phyloP scores from a whole-genome alignment of 208 protist genomes.

The Endotrypanum monterogeii region DNA sequence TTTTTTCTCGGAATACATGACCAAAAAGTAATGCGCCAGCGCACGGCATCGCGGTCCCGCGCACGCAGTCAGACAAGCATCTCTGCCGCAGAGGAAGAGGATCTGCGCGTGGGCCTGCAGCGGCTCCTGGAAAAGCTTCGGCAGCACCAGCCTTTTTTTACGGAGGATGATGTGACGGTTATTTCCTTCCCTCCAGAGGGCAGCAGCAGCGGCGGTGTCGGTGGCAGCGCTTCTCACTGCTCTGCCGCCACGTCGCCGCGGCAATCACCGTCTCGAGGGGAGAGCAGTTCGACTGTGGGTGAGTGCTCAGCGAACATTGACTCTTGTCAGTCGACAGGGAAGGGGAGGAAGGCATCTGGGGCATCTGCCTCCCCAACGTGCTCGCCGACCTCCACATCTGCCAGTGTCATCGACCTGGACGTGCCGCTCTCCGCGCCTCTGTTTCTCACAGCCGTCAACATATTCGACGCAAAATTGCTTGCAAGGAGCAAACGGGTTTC shows the following conservation, averaged over 20 bases:
- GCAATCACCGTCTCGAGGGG: conserved; percentile 24
- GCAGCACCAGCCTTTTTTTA: conserved; percentile 65
- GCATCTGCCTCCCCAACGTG: background rate
- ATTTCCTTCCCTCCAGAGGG: conserved; percentile 60
- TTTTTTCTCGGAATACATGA: conserved; percentile 9
- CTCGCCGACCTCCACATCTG: background rate
- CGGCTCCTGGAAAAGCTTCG: conserved; percentile 64
- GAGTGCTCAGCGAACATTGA: background rate
- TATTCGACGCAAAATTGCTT: conserved; percentile 70
- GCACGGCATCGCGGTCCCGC: conserved; percentile 37
- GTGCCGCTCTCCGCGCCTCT: conserved; percentile 46
- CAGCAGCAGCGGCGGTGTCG: conserved; percentile 26
- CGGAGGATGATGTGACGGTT: conserved; percentile 77
- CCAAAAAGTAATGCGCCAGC: conserved; percentile 20
- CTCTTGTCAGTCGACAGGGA: background rate
- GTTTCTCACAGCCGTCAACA: conserved; percentile 65
- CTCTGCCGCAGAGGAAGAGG: conserved; percentile 38
- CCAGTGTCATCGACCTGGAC: conserved; percentile 53
- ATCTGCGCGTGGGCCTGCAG: conserved; percentile 53
- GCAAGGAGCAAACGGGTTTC: conserved; percentile 57
- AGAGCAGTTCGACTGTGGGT: conserved; percentile 15
- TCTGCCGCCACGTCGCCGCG: conserved; percentile 10
- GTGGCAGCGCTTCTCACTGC: conserved; percentile 33
- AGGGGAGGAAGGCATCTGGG: background rate
- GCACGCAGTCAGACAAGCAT: conserved; percentile 25